Evolutionary conservation across 1,139 yeast genomes (phyloP), one percentile per base, ranked within the genome.

Genomic region (Scheffersomyces segobiensis): DNA sequence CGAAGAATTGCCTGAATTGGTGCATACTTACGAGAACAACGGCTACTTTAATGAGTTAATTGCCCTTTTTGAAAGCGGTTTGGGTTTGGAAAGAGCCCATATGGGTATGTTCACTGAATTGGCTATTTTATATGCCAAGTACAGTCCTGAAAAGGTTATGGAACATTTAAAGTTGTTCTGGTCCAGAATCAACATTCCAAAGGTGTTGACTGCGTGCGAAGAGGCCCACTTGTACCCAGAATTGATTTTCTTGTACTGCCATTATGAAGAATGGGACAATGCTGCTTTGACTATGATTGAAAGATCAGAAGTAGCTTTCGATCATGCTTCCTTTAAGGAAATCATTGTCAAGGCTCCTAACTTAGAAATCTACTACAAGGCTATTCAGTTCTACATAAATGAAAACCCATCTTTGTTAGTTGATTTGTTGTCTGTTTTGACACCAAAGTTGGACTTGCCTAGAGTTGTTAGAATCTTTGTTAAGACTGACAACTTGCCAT

Each of bases 51-150:
- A 87, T 64, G 97, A 96, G 79, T 84, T 96, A 63, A 91, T 95
- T 65, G 86, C 97, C 19, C 85, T 95, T 69, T 92, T 95, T 70
- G 99, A 95, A 78, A 96, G 93, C 67, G 99, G 99, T 66, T 84
- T 95, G 61, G 96, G 97, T 55, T 85, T 95, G 67, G 99, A 95
- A 81, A 90, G 99, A 74, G 99, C 99, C 49, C 99, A 96, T 73
- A 95, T 95, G 98, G 99, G 98, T 68, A 95, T 95, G 98, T 95
- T 96, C 74, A 95, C 99, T 12, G 98, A 93, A 75, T 84, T 96
- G 70, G 97, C 98, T 20, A 83, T 91, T 57, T 82, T 95, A 67
- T 95, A 95, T 80, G 85, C 96, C 66, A 95, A 93, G 76, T 95
- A 93, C 77, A 86, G 87, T 63, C 97, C 98, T 52, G 91, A 88